Conservation (phyloP, 2,329 filamentous ascomycete species). For the Dendrostoma leiphaemia region DNA sequence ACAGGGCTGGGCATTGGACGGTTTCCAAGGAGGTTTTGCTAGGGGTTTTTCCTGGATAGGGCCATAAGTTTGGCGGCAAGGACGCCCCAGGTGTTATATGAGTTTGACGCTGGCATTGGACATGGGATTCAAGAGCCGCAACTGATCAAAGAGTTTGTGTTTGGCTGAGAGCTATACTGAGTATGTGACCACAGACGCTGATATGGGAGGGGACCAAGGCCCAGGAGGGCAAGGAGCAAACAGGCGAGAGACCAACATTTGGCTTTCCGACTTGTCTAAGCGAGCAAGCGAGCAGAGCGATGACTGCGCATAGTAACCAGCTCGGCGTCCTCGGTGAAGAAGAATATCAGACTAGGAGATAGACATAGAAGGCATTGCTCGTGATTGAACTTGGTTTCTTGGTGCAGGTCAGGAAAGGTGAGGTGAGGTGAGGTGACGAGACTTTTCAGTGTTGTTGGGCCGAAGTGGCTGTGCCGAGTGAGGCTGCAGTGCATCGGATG, state of each 20-base stretch:
- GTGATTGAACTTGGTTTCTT: not conserved
- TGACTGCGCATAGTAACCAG: not conserved
- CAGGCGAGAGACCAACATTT: not conserved
- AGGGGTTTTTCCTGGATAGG: not conserved
- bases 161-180: not conserved
- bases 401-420: not conserved
- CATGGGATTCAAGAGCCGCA: too few relatives aligned
- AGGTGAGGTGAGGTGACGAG: slow-evolving; percentile 2
- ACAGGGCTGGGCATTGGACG: not conserved
- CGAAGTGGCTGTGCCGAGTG: too few relatives aligned
- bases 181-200: not conserved
- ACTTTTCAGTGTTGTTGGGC: too few relatives aligned
- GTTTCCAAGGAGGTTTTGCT: not conserved
- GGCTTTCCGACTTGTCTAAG: not conserved
- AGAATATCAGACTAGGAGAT: slow-evolving; percentile 11
- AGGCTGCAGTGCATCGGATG: too few relatives aligned
- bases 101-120: not conserved
- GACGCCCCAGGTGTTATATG: not conserved
- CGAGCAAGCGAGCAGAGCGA: slow-evolving; percentile 1
- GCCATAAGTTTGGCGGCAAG: not conserved
- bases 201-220: not conserved
- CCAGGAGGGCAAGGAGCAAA: not conserved
- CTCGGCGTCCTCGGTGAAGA: not conserved
- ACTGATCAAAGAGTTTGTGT: not conserved
- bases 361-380: slow-evolving; percentile 17